Evolutionary conservation across 208 protist genomes (phyloP), one percentile per base, ranked within the genome.

Genomic region (Histomonas meleagridis): DNA sequence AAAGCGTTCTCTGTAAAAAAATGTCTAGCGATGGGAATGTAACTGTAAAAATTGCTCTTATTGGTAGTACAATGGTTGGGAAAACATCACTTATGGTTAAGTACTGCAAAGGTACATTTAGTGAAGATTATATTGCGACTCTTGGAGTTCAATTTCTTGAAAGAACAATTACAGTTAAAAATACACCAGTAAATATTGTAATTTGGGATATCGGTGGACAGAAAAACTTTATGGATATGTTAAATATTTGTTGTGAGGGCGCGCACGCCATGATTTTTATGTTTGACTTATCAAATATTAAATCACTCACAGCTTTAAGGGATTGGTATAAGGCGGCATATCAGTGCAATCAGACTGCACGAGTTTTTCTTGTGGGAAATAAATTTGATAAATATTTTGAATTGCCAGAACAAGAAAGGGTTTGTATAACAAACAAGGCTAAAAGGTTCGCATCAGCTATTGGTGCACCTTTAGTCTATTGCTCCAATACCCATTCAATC

Each of bases 121-220:
- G 93, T 35, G 93, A 95, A 65, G 93, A 95, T 35, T 95, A 95
- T 62, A 95, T 95, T 51, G 60, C 93, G 28, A 95, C 94, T n/a
- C 51, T 93, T 23, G 92, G 92, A 93, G 46, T 86, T 18, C 76
- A 86, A 55, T 86, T 86, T 48, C 46, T 86, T 32, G 76, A 86
- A 55, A 40, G 76, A 3, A 12, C 23, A 55, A 86, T 86, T 48
- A 86, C 76, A 55, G 76, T 86, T 18, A 86, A 86, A 28, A 55
- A 55, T 28, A 55, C 76, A 16, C 76, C 76, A 55, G 76, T 86
- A 38, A 86, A 86, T 28, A 86, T 86, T 35, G 76, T 86, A 21
- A 86, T 86, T 38, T 86, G 76, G 76, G 76, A 86, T 86, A 86
- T 86, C 26, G 76, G 76, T 55, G 76, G 76, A 21, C 76, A 86